Base-by-base conservation (phyloP, 805 yeast genomes). In the Ogataea nonfermentans region DNA sequence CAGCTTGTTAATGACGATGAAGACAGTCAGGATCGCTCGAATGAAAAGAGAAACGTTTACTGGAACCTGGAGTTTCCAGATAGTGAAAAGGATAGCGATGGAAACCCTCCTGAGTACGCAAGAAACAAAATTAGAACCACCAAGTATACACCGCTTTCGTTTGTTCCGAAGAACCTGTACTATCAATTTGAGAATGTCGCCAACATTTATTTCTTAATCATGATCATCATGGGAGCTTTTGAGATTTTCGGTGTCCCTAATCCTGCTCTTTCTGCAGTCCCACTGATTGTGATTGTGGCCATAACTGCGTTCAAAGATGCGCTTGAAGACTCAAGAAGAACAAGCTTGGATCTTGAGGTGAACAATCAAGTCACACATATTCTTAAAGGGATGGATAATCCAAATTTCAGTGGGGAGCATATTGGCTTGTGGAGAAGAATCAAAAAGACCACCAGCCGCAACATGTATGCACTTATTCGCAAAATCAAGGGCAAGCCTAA, bases 71-170 rank as follows among this genome's bases (percentile, higher is more conserved):
- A 70, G 2, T 59, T 84, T 19, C 89, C 93, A 1, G 76, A 71
- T 15, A 73, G 74, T 25, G 63, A 71, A 59, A 35, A 77, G 14
- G 81, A 80, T 44, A 56, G 51, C 17, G 79, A 78, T 55, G 73
- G 79, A 2, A 81, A 83, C 10, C 71, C 74, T 25, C 68, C 71
- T 0, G 58, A 62, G n/a, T 91, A 84, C 57, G 79, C 95, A 9
- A 74, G 96, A 54, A 91, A 91, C 68, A 90, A 93, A 62, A 87
- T 93, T 51, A 79, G 97, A 67, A 89, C 98, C 0, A 88, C 99
- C 2, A 91, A 88, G 66, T 91, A 91, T 63, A 91, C 97, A 2
- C 96, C 98, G 5, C 58, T 93, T 32, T 70, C 88, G 7, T 91
- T 91, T 56, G 49, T 93, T 22, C 98, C 98, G 3, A 89, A 89